Evolutionary conservation across 2,329 filamentous ascomycete genomes (phyloP), one percentile per base, ranked within the genome.

Genomic region (Rhynchosporium graminicola): DNA sequence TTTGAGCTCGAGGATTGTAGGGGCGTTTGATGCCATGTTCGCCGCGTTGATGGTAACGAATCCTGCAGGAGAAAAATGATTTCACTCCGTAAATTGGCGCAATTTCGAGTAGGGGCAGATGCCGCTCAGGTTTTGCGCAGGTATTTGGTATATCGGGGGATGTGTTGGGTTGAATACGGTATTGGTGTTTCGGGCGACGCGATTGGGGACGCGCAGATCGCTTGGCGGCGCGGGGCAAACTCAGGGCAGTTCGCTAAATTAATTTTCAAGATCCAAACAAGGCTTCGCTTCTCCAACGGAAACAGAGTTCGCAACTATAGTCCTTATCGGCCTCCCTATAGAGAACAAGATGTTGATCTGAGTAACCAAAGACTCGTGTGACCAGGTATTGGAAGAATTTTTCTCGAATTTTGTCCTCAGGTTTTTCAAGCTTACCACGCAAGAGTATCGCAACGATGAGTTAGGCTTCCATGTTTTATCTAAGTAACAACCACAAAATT

Each of bases 1-100:
- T 73, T 91, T 91, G 59, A 87, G 78, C 29, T 83, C 78, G 52
- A 87, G 78, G 65, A 87, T 80, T 2, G 85, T 87, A 3, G 83
- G 83, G 1, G 80, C 20, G n/a, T 20, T 58, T 6, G 68, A 67
- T 46, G 74, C 62, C 71, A 74, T 76, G 20, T 40, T 63, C 45
- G 28, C 26, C n/a, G 26, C 42, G n/a, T 13, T 20, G 31, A 4
- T 26, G 38, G 47, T 20, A 33, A 56, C 1, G 10, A 4, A 33
- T 20, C 29, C 47, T 3, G 56, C 26, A 15, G 10, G 13, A 3
- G 15, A 40, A 33, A 5, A n/a, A 6, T 6, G 51, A 6, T 28
- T 46, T n/a, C 20, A 33, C 33, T 2, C 20, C 15, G 38, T 29
- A 15, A 33, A 7, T 36, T 56, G 38, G 43, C 26, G 38, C 1